These are phyloP conservation scores for Wickerhamiella spandovensis DNA, from an alignment of 805 yeast genomes.

Conservation along the genomic window DNA sequence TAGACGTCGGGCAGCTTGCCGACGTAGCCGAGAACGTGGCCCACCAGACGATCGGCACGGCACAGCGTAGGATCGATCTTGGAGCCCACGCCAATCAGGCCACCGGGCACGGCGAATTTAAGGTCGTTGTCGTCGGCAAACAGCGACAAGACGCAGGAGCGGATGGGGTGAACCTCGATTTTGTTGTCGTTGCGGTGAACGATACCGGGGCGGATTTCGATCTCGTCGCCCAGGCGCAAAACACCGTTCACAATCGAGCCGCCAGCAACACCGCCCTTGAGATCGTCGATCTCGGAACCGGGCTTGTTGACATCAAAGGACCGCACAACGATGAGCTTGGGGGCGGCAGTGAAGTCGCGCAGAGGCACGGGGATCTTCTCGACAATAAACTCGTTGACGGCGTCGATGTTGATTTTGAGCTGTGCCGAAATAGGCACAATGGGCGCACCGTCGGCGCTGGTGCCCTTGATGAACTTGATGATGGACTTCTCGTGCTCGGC, in stretches of 20 bases:
- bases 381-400: constrained; percentile 92
- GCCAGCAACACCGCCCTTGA: constrained; percentile 99
- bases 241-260: constrained; percentile 97
- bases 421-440: constrained; percentile 98
- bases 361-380: constrained; percentile 92
- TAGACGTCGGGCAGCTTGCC: constrained; percentile 92
- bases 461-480: constrained; percentile 85
- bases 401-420: constrained; percentile 95
- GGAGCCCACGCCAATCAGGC: constrained; percentile 98
- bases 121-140: constrained; percentile 97
- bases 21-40: constrained; percentile 97
- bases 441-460: constrained; percentile 98
- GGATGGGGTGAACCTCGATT: constrained; percentile 91
- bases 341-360: constrained; percentile 87
- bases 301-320: constrained; percentile 98
- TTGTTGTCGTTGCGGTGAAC: constrained; percentile 84
- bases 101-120: constrained; percentile 99
- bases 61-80: constrained; percentile 97
- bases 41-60: constrained; percentile 98
- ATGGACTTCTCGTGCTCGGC: constrained; percentile 90
- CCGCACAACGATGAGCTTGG: constrained; percentile 92
- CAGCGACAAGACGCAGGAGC: constrained; percentile 82
- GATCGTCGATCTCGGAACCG: constrained; percentile 91
- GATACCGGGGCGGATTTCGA: constrained; percentile 98
- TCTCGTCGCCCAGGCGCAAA: constrained; percentile 92